Percentiles rank a stretch among this genome's conserved stretches.
Conservation (phyloP, 495 filamentous ascomycete genomes). For the Parmelia sp. region DNA sequence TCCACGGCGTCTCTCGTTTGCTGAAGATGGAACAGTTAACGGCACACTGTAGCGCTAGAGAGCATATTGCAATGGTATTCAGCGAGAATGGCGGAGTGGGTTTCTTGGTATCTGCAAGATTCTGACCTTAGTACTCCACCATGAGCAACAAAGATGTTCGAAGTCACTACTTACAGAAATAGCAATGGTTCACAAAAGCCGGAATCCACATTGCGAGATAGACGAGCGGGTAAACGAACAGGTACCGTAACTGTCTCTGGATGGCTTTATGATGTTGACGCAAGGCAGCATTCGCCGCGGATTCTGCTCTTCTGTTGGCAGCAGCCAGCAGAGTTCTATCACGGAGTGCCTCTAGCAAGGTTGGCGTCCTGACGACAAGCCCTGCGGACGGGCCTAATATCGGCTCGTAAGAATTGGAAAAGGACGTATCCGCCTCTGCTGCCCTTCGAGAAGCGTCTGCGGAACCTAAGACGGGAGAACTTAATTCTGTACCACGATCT, state of each 20-base stretch:
- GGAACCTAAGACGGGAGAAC: neutral
- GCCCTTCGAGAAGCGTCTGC: neutral
- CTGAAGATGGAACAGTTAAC: slow-evolving; percentile 63
- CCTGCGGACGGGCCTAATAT: neutral
- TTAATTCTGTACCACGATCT: neutral
- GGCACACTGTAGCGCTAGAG: slow-evolving; percentile 53
- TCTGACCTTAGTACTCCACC: neutral
- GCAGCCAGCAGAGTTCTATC: slow-evolving; percentile 5
- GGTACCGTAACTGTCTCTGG: slow-evolving; percentile 56
- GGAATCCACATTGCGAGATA: slow-evolving; percentile 68
- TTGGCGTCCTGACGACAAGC: neutral
- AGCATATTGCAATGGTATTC: slow-evolving; percentile 48
- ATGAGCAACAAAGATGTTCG: neutral
- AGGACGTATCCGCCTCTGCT: neutral
- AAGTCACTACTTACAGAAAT: slow-evolving; percentile 32
- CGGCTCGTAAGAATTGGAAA: neutral
- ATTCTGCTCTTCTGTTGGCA: neutral
- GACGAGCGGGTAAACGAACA: slow-evolving; percentile 65
- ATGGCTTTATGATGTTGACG: slow-evolving; percentile 40
- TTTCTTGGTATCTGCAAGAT: slow-evolving; percentile 35
- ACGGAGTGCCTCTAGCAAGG: slow-evolving; percentile 10
- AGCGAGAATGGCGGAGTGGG: slow-evolving; percentile 48
- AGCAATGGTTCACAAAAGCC: slow-evolving; percentile 61
- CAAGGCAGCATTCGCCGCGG: slow-evolving; percentile 19
- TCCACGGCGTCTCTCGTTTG: slow-evolving; percentile 63